phyloP scores from a whole-genome alignment of 345 rosid species.

The Eutrema yunnanense region DNA sequence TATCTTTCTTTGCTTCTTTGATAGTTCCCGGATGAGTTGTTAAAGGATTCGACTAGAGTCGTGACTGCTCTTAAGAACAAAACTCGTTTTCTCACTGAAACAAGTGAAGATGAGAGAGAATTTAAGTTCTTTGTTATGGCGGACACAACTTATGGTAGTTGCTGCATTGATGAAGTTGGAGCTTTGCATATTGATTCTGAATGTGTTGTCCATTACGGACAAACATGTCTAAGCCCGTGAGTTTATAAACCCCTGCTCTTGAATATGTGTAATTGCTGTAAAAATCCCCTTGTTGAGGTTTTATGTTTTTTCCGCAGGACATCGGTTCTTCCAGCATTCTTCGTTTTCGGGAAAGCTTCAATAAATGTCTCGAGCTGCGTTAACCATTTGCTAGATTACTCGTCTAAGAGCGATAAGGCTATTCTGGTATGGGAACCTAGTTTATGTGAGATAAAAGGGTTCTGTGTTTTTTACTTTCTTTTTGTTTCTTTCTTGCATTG shows the following conservation, averaged over 20 bases:
- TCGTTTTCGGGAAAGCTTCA: slow-evolving; percentile 75
- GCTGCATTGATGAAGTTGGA: slow-evolving; percentile 91
- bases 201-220: slow-evolving; percentile 90
- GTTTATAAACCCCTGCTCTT: slow-evolving; percentile 15
- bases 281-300: neutral
- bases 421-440: slow-evolving; percentile 43
- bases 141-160: slow-evolving; percentile 84
- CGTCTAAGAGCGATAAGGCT: slow-evolving; percentile 41
- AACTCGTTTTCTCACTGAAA: slow-evolving; percentile 27
- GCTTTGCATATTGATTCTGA: slow-evolving; percentile 69
- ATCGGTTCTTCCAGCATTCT: slow-evolving; percentile 73
- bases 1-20: neutral
- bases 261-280: neutral
- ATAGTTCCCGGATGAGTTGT: slow-evolving; percentile 82
- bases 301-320: slow-evolving; percentile 44
- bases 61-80: slow-evolving; percentile 41
- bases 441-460: neutral
- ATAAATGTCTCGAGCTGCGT: slow-evolving; percentile 41
- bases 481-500: neutral
- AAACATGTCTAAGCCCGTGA: slow-evolving; percentile 93
- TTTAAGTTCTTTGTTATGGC: slow-evolving; percentile 80
- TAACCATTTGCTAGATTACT: slow-evolving; percentile 36
- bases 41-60: slow-evolving; percentile 61
- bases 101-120: slow-evolving; percentile 33
- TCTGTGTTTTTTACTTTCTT: neutral